Evolutionary conservation across 1,284 basidiomycete genomes (phyloP).

Genomic region (Lignosus rhinocerotis): DNA sequence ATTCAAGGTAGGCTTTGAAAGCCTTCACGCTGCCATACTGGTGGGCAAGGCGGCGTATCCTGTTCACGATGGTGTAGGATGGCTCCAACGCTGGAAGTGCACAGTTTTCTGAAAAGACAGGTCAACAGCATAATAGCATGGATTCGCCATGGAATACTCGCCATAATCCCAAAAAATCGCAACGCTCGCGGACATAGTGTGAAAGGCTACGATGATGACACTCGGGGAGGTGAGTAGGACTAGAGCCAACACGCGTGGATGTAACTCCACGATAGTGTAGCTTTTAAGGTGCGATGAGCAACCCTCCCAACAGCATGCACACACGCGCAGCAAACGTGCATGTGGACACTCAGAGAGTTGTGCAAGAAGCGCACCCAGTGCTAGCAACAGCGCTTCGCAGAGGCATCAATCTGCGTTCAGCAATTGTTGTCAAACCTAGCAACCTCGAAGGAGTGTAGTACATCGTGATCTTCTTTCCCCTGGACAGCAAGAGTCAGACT

Average conservation of each 20-base stretch:
- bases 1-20: slow-evolving; percentile 53
- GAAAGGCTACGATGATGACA: not conserved
- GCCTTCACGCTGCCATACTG: slow-evolving; percentile 30
- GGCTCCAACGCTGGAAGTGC: slow-evolving; percentile 44
- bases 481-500: too few relatives aligned
- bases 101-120: slow-evolving; percentile 50
- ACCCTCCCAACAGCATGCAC: not conserved
- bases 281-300: not conserved
- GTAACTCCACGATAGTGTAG: not conserved
- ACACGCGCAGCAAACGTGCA: not conserved
- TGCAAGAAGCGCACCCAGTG: not conserved
- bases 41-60: slow-evolving; percentile 29
- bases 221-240: not conserved
- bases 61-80: slow-evolving; percentile 39
- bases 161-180: slow-evolving; percentile 68
- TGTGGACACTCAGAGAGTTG: not conserved
- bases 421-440: not conserved
- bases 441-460: too few relatives aligned
- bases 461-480: not conserved
- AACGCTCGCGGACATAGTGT: slow-evolving; percentile 30
- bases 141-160: slow-evolving; percentile 31
- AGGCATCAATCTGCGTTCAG: not conserved
- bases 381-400: not conserved
- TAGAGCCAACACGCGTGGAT: not conserved
- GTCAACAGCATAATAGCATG: not conserved